Base-by-base conservation (phyloP, 345 rosid species). In the Heritiera littoralis region DNA sequence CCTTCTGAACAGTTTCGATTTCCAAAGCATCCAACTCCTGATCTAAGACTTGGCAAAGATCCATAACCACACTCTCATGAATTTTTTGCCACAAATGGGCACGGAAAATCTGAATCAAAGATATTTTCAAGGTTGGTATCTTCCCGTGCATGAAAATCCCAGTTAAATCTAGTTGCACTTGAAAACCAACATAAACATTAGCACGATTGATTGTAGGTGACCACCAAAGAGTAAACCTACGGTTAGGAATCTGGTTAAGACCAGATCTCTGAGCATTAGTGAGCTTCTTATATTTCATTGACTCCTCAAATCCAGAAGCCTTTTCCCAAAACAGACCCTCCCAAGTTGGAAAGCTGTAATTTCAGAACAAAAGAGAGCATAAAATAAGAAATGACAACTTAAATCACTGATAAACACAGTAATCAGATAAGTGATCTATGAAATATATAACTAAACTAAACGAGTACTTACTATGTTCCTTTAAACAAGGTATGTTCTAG, bases 181-280 rank as follows among this genome's bases (percentile, higher is more conserved):
- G 98, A 91, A 96, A 96, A 79, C 98, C 99, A 76, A 96, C 99
- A 60, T 96, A 94, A 2, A 96, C 98, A 84, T 96, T 96, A 48
- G 98, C 98, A 58, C 97, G 83, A 77, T 96, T 96, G n/a, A 96
- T 96, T 30, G 99, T 96, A 74, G 99, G 99, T 10, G 99, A 96
- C 99, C 99, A 96, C 99, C 99, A 96, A 46, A 96, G 97, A 41
- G 99, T 96, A 84, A 96, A 96, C 82, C 99, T 92, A 81, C 98
- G 90, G 68, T 96, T 96, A 23, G 98, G 99, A 86, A 96, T 96
- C 86, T 96, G 99, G 79, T 94, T 96, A 51, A 96, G 91, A 90
- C 99, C 99, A 83, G 99, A 96, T 83, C 99, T 91, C 89, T 96
- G 99, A 5, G 99, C 99, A 89, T 96, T 96, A n/a, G 98, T 96